Conservation (phyloP, 306 rosid genomes). For the Fragaria nilgerrensis region DNA sequence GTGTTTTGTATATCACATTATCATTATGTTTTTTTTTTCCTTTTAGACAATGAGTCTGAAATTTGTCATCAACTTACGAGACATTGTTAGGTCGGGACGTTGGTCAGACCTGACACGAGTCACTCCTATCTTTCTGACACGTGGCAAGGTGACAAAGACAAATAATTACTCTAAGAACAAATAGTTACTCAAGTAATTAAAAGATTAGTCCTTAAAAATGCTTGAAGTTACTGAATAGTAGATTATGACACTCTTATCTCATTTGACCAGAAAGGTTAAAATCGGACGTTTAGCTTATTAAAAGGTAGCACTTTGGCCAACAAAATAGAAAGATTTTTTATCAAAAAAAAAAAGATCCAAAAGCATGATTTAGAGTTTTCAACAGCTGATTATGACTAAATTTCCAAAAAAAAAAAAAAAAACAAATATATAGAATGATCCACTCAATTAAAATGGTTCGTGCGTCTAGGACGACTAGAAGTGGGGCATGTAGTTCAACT, state of each 20-base stretch:
- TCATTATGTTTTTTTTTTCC: too few relatives aligned
- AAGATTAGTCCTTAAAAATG: background rate
- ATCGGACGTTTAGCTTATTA: background rate
- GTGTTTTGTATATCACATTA: too few relatives aligned
- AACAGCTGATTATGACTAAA: background rate
- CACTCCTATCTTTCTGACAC: too few relatives aligned
- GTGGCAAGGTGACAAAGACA: too few relatives aligned
- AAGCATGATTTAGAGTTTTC: background rate
- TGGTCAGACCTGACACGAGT: too few relatives aligned
- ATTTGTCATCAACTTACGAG: too few relatives aligned
- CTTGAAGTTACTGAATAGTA: background rate
- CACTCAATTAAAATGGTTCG: background rate
- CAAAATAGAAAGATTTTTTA: background rate
- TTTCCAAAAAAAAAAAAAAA: background rate
- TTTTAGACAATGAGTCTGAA: too few relatives aligned
- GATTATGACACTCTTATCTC: background rate
- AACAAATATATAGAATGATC: background rate
- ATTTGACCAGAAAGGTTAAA: conserved; percentile 21
- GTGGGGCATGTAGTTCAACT: background rate
- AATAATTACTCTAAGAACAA: too few relatives aligned
- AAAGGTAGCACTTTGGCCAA: background rate
- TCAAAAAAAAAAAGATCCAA: too few relatives aligned
- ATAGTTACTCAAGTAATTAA: background rate
- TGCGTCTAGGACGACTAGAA: background rate
- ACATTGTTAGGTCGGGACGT: too few relatives aligned